Conservation (phyloP, 2,329 filamentous ascomycete species). For the Aspergillus glaucus region DNA sequence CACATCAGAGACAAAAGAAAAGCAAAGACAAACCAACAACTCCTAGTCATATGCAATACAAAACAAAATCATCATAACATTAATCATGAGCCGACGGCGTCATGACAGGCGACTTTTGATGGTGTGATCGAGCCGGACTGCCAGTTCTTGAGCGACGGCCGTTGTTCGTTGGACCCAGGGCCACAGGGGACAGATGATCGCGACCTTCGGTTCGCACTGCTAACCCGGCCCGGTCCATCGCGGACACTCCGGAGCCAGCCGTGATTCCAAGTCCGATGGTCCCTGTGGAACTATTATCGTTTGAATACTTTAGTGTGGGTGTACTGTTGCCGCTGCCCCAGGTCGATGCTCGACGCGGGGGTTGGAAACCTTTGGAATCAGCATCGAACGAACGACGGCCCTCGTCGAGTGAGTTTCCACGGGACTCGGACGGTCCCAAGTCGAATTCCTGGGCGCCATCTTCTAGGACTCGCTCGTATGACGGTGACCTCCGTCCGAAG, state of each 20-base stretch:
- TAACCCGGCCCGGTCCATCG: slow-evolving; percentile 62
- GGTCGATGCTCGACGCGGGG: slow-evolving; percentile 37
- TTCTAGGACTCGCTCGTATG: slow-evolving; percentile 81
- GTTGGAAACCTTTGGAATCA: slow-evolving; percentile 50
- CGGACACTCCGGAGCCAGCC: slow-evolving; percentile 25
- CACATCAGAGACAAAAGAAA: not conserved
- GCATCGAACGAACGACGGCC: slow-evolving; percentile 55
- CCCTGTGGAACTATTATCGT: slow-evolving; percentile 36
- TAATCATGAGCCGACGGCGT: slow-evolving; percentile 30
- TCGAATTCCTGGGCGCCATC: slow-evolving; percentile 73
- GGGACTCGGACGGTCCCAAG: slow-evolving; percentile 58
- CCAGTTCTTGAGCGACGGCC: slow-evolving; percentile 39
- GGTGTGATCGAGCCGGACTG: slow-evolving; percentile 43
- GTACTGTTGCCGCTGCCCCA: slow-evolving; percentile 26
- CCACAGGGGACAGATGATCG: slow-evolving; percentile 61
- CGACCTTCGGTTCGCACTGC: slow-evolving; percentile 79
- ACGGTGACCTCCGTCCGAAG: slow-evolving; percentile 30
- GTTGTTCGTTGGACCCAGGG: slow-evolving; percentile 44
- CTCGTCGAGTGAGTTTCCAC: slow-evolving; percentile 50
- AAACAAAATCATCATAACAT: slow-evolving; percentile 15
- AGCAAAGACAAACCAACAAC: slow-evolving; percentile 10
- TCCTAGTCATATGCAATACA: slow-evolving; percentile 19
- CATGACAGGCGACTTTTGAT: slow-evolving; percentile 31
- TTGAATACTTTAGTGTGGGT: slow-evolving; percentile 30
- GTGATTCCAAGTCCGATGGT: slow-evolving; percentile 33